Evolutionary conservation across 2,329 filamentous ascomycete genomes (phyloP).

Genomic region (Aspergillus udagawae): DNA sequence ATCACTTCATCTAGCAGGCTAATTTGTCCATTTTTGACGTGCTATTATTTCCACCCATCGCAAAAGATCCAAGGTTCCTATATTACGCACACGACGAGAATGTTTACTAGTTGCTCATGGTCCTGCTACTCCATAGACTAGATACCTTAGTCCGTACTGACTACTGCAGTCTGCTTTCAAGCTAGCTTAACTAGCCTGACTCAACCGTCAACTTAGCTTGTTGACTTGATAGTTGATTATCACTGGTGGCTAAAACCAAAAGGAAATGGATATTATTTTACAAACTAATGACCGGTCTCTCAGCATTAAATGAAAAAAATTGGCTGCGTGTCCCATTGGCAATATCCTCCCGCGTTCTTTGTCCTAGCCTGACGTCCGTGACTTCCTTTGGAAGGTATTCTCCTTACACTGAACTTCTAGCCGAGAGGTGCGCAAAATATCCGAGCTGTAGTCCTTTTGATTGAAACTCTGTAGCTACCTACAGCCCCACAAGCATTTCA

Average conservation of each 20-base stretch:
- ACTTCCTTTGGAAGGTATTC: neutral
- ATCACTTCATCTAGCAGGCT: neutral
- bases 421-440: neutral
- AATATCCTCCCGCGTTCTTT: neutral
- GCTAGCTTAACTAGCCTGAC: neutral
- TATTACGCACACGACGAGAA: neutral
- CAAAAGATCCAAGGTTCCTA: neutral
- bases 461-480: neutral
- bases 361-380: neutral
- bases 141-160: too few species aligned
- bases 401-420: neutral
- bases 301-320: too few species aligned
- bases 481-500: neutral
- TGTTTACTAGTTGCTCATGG: neutral
- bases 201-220: neutral
- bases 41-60: neutral
- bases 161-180: neutral
- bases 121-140: neutral
- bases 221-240: too few species aligned
- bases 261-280: too few species aligned
- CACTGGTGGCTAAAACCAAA: too few species aligned
- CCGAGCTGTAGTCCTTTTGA: neutral
- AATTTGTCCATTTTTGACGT: neutral
- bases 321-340: neutral
- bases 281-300: too few species aligned